Percentiles rank a stretch among this genome's conserved stretches.
Conservation (phyloP, 129 eudicot species). For the Helichrysum umbraculigerum region DNA sequence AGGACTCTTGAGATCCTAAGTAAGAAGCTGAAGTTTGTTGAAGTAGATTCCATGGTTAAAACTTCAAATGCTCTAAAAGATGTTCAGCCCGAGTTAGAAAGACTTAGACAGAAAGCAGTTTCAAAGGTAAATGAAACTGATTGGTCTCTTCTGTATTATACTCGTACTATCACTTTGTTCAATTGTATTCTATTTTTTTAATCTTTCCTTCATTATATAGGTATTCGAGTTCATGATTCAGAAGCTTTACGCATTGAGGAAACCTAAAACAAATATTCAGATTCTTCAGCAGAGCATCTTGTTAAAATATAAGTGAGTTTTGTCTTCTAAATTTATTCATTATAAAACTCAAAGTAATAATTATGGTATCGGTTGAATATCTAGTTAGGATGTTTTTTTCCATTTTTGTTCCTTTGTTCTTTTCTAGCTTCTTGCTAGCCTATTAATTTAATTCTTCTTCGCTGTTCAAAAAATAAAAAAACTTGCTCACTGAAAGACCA, state of each 20-base stretch:
- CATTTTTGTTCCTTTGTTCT: too few species aligned
- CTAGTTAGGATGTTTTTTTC: too few species aligned
- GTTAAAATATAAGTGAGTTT: slow-evolving; percentile 83
- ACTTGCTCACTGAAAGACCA: too few species aligned
- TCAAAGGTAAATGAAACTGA: slow-evolving; percentile 54
- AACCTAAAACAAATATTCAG: slow-evolving; percentile 98
- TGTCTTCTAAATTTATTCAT: slow-evolving; percentile 10
- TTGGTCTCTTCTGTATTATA: neutral
- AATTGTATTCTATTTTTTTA: neutral
- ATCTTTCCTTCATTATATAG: slow-evolving; percentile 36
- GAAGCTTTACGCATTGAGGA: slow-evolving; percentile 94
- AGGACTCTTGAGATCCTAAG: slow-evolving; percentile 88
- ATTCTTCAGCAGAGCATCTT: slow-evolving; percentile 98
- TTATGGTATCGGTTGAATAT: neutral
- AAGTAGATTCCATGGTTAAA: slow-evolving; percentile 82
- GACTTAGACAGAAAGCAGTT: slow-evolving; percentile 92
- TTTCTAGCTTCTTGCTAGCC: too few species aligned
- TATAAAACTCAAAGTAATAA: slow-evolving; percentile 14
- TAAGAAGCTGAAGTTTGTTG: slow-evolving; percentile 87
- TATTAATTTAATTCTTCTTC: too few species aligned
- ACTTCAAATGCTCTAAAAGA: slow-evolving; percentile 86
- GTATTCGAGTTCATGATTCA: slow-evolving; percentile 93
- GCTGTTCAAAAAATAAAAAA: too few species aligned
- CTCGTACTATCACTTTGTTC: slow-evolving; percentile 4
- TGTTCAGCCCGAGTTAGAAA: slow-evolving; percentile 97